These are phyloP conservation scores for Coleophoma eucalyptorum DNA, from an alignment of 2,329 filamentous ascomycete genomes.

Conservation along the genomic window DNA sequence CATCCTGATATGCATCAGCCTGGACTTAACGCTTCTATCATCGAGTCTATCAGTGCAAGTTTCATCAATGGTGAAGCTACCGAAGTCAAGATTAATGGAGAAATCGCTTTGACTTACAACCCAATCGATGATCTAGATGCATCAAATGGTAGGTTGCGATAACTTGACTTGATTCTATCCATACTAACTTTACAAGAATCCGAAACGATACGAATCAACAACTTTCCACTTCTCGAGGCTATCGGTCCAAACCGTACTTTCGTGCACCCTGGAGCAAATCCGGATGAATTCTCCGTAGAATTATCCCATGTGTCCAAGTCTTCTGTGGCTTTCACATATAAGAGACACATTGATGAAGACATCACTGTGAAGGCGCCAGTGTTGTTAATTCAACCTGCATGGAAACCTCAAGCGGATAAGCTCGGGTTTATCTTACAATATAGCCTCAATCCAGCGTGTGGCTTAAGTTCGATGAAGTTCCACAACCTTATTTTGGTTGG, in stretches of 20 bases:
- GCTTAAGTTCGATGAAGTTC: conserved; percentile 47
- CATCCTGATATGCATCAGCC: conserved; percentile 79
- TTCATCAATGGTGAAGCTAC: conserved; percentile 73
- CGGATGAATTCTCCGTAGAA: conserved; percentile 78
- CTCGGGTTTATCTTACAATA: conserved; percentile 85
- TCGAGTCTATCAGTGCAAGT: conserved; percentile 84
- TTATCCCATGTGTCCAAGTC: conserved; percentile 69
- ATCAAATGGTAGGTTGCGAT: conserved; percentile 40
- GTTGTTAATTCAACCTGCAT: conserved; percentile 57
- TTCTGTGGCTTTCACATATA: conserved; percentile 87
- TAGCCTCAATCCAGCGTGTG: conserved; percentile 65
- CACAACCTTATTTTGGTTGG: conserved; percentile 75
- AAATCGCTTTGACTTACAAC: conserved; percentile 86
- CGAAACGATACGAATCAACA: conserved; percentile 56
- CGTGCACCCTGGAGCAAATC: conserved; percentile 61
- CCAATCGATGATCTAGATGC: conserved; percentile 31
- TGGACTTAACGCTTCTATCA: conserved; percentile 82
- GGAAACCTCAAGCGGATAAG: conserved; percentile 82
- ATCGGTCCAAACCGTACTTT: conserved; percentile 94
- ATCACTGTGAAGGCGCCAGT: conserved; percentile 50
- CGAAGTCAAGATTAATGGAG: conserved; percentile 74
- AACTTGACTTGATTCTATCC: conserved; percentile 2
- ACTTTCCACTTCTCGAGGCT: conserved; percentile 83
- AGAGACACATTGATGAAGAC: conserved; percentile 67
- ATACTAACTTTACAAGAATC: conserved; percentile 6